phyloP scores from a whole-genome alignment of 345 rosid species.

The Salix koriyanagi region DNA sequence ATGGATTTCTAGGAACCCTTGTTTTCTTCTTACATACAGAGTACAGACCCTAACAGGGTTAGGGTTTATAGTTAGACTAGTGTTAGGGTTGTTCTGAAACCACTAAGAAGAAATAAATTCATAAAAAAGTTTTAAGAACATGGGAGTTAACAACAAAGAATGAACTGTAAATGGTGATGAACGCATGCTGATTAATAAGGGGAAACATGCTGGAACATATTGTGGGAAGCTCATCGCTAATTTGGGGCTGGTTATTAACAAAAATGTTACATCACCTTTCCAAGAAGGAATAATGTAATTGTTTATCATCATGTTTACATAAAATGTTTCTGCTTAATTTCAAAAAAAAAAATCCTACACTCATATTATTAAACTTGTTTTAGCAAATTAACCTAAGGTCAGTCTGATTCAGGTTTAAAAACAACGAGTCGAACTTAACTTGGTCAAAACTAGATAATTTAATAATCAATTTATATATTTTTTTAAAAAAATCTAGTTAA shows the following conservation, averaged over 20 bases:
- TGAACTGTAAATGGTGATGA: neutral
- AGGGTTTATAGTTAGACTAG: constrained; percentile 18
- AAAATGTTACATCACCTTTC: neutral
- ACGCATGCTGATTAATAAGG: neutral
- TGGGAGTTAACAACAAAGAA: neutral
- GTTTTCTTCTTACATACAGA: constrained; percentile 15
- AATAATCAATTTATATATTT: too few species aligned
- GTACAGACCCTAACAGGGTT: constrained; percentile 19
- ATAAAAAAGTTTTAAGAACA: neutral
- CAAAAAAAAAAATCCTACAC: neutral
- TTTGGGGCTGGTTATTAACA: neutral
- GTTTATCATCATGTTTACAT: neutral
- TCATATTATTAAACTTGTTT: too few species aligned
- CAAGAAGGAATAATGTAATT: neutral
- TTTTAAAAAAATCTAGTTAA: too few species aligned
- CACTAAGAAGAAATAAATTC: neutral
- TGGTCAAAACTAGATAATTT: too few species aligned
- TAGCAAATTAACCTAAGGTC: too few species aligned
- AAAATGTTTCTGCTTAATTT: neutral
- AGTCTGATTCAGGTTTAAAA: too few species aligned
- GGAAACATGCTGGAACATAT: constrained; percentile 1
- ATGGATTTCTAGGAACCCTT: constrained; percentile 21
- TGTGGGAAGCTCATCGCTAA: neutral
- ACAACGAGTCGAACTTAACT: too few species aligned
- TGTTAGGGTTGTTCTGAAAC: constrained; percentile 23